phyloP scores from a whole-genome alignment of 306 rosid species.

The Cicer bijugum region DNA sequence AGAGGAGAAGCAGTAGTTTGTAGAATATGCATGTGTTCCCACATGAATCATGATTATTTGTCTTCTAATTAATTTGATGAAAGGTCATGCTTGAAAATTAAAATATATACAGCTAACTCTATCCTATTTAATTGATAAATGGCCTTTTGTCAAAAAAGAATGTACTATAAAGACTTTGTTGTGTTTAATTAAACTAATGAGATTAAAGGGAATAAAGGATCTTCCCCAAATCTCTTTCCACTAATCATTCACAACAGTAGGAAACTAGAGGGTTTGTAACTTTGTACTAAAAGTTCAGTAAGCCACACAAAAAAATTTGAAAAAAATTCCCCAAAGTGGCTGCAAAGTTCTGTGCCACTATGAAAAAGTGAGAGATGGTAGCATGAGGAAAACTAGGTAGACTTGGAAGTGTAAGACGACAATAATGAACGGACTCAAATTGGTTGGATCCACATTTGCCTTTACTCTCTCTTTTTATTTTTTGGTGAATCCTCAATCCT shows the following conservation, averaged over 20 bases:
- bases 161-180: slow-evolving; percentile 13
- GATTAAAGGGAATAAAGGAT: slow-evolving; percentile 47
- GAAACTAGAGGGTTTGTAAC: slow-evolving; percentile 48
- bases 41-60: slow-evolving; percentile 42
- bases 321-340: slow-evolving; percentile 37
- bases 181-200: slow-evolving; percentile 32
- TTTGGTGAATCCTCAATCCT: slow-evolving; percentile 10
- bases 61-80: slow-evolving; percentile 28
- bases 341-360: slow-evolving; percentile 42
- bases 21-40: slow-evolving; percentile 46
- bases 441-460: slow-evolving; percentile 78
- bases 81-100: slow-evolving; percentile 35
- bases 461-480: slow-evolving; percentile 34
- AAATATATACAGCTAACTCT: slow-evolving; percentile 25
- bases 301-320: slow-evolving; percentile 38
- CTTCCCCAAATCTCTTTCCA: slow-evolving; percentile 49
- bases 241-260: slow-evolving; percentile 57
- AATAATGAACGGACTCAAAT: slow-evolving; percentile 64
- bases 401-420: slow-evolving; percentile 52
- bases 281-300: slow-evolving; percentile 59
- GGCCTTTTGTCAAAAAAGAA: slow-evolving; percentile 21
- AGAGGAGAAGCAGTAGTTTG: neutral
- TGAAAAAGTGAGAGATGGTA: slow-evolving; percentile 53
- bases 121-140: slow-evolving; percentile 29
- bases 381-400: slow-evolving; percentile 50